Percentiles rank a stretch among this genome's conserved stretches.
These are phyloP conservation scores for Knufia fluminis DNA, from an alignment of 2,329 filamentous ascomycete species.

Conservation along the genomic window DNA sequence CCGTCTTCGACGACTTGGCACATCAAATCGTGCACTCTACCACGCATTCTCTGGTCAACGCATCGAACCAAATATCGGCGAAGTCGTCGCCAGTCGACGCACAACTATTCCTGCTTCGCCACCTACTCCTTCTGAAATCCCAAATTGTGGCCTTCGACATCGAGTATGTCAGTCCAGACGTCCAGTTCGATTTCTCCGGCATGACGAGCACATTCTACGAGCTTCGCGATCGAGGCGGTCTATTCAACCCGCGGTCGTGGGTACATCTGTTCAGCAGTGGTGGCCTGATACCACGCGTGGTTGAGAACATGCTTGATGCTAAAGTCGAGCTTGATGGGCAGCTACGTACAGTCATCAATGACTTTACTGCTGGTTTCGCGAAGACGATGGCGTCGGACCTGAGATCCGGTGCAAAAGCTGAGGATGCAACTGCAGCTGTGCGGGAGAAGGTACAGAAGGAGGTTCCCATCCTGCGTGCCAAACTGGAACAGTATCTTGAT, in stretches of 20 bases:
- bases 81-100: constrained; percentile 52
- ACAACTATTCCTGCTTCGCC: constrained; percentile 88
- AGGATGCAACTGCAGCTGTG: constrained; percentile 39
- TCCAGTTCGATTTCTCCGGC: constrained; percentile 58
- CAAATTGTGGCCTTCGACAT: constrained; percentile 95
- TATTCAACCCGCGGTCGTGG: constrained; percentile 57
- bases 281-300: constrained; percentile 51
- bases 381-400: constrained; percentile 45
- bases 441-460: constrained; percentile 50
- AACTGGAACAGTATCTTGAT: constrained; percentile 55
- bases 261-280: constrained; percentile 49
- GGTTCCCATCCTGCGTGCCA: constrained; percentile 45
- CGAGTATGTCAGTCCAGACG: constrained; percentile 58
- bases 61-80: constrained; percentile 57
- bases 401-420: constrained; percentile 30
- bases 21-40: constrained; percentile 85
- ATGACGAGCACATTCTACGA: constrained; percentile 60
- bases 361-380: constrained; percentile 54
- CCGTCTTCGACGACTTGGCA: constrained; percentile 61
- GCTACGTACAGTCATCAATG: constrained; percentile 54
- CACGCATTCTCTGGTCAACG: constrained; percentile 70
- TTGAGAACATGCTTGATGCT: constrained; percentile 63
- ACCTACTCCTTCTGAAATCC: constrained; percentile 89
- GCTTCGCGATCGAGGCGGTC: constrained; percentile 52
- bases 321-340: constrained; percentile 58